phyloP scores from a whole-genome alignment of 257 asterid genomes.

The Solanum piurae region DNA sequence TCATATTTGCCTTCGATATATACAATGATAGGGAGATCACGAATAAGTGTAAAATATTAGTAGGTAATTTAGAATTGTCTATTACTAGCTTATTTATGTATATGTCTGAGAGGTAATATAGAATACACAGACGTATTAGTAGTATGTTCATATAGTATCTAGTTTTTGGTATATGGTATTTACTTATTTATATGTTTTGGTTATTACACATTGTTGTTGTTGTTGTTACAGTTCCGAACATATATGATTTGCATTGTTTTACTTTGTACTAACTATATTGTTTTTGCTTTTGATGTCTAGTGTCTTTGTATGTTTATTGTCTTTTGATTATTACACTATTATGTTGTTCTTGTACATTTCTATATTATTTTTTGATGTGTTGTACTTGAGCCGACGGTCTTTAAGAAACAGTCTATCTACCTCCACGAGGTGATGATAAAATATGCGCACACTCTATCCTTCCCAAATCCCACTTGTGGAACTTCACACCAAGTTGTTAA shows the following conservation, averaged over 20 bases:
- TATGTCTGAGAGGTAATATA: no score
- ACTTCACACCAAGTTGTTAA: neutral
- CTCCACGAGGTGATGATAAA: no score
- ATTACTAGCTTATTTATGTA: no score
- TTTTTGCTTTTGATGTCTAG: neutral
- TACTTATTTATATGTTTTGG: neutral
- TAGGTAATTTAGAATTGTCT: no score
- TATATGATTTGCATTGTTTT: neutral
- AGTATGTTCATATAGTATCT: neutral
- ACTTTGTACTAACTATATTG: neutral
- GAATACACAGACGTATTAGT: neutral
- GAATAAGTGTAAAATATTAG: no score
- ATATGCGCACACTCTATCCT: fast-evolving
- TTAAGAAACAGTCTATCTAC: no score
- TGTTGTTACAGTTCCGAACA: neutral
- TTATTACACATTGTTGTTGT: neutral
- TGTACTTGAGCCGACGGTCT: fast-evolving
- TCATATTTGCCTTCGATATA: no score
- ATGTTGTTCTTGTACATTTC: no score
- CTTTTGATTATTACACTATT: no score
- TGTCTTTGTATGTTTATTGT: neutral
- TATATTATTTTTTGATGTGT: no score
- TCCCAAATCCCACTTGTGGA: no score
- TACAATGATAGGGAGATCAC: no score
- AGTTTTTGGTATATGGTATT: neutral